A percentile compares a stretch with the other conserved stretches of the same genome.
phyloP scores from a whole-genome alignment of 2,329 filamentous ascomycete genomes.

The Salinomyces thailandicus region DNA sequence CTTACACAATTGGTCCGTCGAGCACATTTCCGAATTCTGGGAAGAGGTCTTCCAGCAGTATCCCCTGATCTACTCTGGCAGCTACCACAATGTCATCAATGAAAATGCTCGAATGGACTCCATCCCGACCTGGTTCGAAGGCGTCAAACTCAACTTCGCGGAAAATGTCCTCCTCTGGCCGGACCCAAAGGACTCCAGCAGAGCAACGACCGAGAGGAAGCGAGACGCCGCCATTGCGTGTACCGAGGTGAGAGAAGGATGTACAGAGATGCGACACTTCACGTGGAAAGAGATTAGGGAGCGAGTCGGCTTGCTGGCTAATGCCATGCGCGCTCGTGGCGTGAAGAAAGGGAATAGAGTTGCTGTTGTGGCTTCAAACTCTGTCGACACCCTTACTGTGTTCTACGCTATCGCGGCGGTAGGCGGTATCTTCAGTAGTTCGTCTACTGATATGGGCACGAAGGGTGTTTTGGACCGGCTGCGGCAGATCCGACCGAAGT shows the following conservation, averaged over 20 bases:
- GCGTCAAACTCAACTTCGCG: slow-evolving; percentile 63
- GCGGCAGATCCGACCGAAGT: slow-evolving; percentile 63
- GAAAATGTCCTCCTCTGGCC: slow-evolving; percentile 65
- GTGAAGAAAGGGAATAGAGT: slow-evolving; percentile 63
- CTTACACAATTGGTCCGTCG: slow-evolving; percentile 59
- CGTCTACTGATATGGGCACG: slow-evolving; percentile 73
- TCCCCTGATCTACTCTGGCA: slow-evolving; percentile 53
- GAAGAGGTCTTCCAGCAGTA: slow-evolving; percentile 50
- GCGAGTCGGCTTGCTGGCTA: slow-evolving; percentile 49
- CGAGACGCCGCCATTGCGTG: slow-evolving; percentile 60
- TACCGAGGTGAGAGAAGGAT: slow-evolving; percentile 63
- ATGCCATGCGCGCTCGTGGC: slow-evolving; percentile 56
- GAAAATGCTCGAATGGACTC: slow-evolving; percentile 57
- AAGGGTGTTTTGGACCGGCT: slow-evolving; percentile 66
- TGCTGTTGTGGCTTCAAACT: slow-evolving; percentile 65
- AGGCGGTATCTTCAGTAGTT: slow-evolving; percentile 65
- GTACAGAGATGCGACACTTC: slow-evolving; percentile 40
- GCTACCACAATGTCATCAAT: slow-evolving; percentile 47
- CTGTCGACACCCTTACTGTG: slow-evolving; percentile 60
- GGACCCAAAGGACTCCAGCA: slow-evolving; percentile 31
- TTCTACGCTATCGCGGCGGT: slow-evolving; percentile 60
- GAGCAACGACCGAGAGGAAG: slow-evolving; percentile 49
- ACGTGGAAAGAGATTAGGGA: slow-evolving; percentile 58
- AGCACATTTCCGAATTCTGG: slow-evolving; percentile 55
- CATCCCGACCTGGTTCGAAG: slow-evolving; percentile 68